phyloP scores from a whole-genome alignment of 129 eudicot genomes.

The sunflower (Helianthus annuus) region DNA sequence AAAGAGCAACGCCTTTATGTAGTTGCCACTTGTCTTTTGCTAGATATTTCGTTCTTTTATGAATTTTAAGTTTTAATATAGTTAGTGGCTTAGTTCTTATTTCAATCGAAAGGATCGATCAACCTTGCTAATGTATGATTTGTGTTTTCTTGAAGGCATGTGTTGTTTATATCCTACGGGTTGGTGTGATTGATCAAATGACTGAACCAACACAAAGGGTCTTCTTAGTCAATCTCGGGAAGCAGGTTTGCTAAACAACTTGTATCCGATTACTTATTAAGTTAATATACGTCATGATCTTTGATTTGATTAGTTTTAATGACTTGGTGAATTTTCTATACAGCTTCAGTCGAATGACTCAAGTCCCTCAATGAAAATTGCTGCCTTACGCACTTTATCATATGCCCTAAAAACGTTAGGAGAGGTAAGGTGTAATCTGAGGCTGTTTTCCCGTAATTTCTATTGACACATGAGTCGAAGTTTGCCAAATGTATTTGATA shows the following conservation, averaged over 20 bases:
- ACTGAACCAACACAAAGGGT: constrained; percentile 95
- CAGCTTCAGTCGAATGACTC: constrained; percentile 85
- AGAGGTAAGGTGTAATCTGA: constrained; percentile 59
- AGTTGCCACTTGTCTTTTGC: constrained; percentile 14
- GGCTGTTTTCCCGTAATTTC: constrained; percentile 5
- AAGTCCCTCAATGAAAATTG: constrained; percentile 78
- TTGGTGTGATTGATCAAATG: constrained; percentile 97
- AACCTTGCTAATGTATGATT: constrained; percentile 37
- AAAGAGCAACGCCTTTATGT: constrained; percentile 10
- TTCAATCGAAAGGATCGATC: constrained; percentile 9
- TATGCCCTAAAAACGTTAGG: constrained; percentile 82
- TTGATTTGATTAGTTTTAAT: constrained; percentile 13
- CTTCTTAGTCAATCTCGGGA: constrained; percentile 71
- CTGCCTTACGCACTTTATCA: constrained; percentile 83
- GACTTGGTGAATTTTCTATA: constrained; percentile 26
- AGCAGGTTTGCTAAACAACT: constrained; percentile 58
- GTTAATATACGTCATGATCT: neutral
- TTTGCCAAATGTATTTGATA: constrained; percentile 4
- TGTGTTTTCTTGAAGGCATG: constrained; percentile 74
- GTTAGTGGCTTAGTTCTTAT: neutral
- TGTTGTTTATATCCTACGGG: constrained; percentile 87
- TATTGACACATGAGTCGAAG: constrained; percentile 13
- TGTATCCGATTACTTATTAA: constrained; percentile 4
- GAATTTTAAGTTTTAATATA: too few relatives aligned
- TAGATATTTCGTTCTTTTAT: constrained; percentile 17